Percentiles rank a stretch among this genome's conserved stretches.
These are phyloP conservation scores for Candida takata DNA, from an alignment of 805 yeast genomes.

Conservation along the genomic window DNA sequence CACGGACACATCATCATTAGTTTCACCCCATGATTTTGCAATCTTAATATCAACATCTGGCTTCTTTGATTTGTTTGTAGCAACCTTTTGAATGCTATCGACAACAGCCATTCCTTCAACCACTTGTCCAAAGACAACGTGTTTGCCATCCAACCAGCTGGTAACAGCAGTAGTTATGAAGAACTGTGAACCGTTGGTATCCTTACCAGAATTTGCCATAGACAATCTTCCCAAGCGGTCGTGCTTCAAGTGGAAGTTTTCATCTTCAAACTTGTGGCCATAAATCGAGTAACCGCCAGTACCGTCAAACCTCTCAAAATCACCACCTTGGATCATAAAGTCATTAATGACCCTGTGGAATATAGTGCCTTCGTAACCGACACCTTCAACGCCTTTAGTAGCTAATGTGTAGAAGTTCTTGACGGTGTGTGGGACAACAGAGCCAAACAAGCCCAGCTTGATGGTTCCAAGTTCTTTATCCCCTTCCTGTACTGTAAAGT, in stretches of 20 bases:
- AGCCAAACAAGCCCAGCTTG: constrained; percentile 58
- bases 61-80: constrained; percentile 34
- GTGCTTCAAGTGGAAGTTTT: constrained; percentile 62
- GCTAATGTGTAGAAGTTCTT: constrained; percentile 50
- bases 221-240: constrained; percentile 63
- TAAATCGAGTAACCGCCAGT: constrained; percentile 76
- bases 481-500: constrained; percentile 19
- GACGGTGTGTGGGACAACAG: constrained; percentile 56
- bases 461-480: constrained; percentile 26
- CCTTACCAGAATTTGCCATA: constrained; percentile 65
- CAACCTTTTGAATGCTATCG: constrained; percentile 49
- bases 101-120: constrained; percentile 54
- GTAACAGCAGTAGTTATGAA: constrained; percentile 55
- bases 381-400: constrained; percentile 19
- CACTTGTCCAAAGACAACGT: constrained; percentile 78
- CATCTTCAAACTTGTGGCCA: constrained; percentile 71
- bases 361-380: constrained; percentile 48
- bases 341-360: constrained; percentile 71
- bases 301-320: constrained; percentile 58
- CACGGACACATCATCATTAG: constrained; percentile 14
- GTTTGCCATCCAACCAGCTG: constrained; percentile 44
- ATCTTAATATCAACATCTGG: constrained; percentile 42
- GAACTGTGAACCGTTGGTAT: constrained; percentile 67
- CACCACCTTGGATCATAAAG: constrained; percentile 88
- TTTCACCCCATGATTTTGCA: constrained; percentile 26